These are phyloP conservation scores for Chalaropsis thielavioides DNA, from an alignment of 2,329 filamentous ascomycete species.

Conservation along the genomic window DNA sequence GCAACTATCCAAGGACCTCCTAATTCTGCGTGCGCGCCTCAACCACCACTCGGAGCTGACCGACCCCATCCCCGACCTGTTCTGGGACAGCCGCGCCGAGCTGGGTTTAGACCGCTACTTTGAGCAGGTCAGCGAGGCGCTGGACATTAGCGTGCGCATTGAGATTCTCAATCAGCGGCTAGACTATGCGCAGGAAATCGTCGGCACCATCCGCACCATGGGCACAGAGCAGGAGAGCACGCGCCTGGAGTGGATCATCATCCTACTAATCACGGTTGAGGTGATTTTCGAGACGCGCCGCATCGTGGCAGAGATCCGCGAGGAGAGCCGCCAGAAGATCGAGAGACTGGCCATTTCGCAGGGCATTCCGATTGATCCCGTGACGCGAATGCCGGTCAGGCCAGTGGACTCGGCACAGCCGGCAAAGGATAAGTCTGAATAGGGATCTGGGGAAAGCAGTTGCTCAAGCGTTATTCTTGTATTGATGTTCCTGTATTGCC, in stretches of 20 bases:
- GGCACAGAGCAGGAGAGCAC: slow-evolving; percentile 82
- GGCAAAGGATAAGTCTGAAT: background rate
- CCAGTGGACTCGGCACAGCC: background rate
- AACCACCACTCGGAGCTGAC: slow-evolving; percentile 97
- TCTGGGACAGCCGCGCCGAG: slow-evolving; percentile 87
- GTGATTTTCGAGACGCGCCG: slow-evolving; percentile 73
- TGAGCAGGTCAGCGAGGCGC: slow-evolving; percentile 74
- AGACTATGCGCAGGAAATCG: slow-evolving; percentile 94
- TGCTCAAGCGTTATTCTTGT: background rate
- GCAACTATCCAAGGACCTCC: slow-evolving; percentile 81
- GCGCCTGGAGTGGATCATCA: slow-evolving; percentile 89
- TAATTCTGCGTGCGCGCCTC: slow-evolving; percentile 76
- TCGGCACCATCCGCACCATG: slow-evolving; percentile 72
- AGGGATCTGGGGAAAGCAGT: background rate
- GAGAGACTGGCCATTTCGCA: slow-evolving; percentile 14
- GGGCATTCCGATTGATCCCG: slow-evolving; percentile 14
- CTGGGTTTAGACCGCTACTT: slow-evolving; percentile 89
- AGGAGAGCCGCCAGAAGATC: slow-evolving; percentile 25
- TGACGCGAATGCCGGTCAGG: slow-evolving; percentile 10
- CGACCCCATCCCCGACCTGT: slow-evolving; percentile 85
- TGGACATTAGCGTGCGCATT: slow-evolving; percentile 86
- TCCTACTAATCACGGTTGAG: slow-evolving; percentile 81
- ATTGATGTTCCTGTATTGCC: too few relatives aligned
- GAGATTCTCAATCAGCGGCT: slow-evolving; percentile 90
- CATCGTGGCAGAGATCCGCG: slow-evolving; percentile 48